Evolutionary conservation across 1,139 yeast genomes (phyloP), one percentile per base, ranked within the genome.

Genomic region (Suhomyces yuchorum): DNA sequence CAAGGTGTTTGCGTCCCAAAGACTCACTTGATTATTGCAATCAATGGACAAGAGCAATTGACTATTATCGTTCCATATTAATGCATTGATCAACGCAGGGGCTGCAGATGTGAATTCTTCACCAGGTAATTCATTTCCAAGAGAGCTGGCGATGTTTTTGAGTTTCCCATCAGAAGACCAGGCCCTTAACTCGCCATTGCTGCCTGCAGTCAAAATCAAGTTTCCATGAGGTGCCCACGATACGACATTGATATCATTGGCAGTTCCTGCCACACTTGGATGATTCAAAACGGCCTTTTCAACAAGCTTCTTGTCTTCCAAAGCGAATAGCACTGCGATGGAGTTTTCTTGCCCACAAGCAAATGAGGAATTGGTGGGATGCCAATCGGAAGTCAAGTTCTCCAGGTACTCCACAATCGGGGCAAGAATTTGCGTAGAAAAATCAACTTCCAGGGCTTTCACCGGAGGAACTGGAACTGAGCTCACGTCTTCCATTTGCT

Each of bases 121-220:
- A 24, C 32, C 20, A 8, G 30, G 26, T 14, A 39, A n/a, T 9
- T 52, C 53, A 23, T 54, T 57, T 28, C 43, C 46, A 8, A 51
- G 48, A 0, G 58, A 51, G 42, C 61, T 65, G 19, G 72, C 77
- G 1, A 86, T 80, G 55, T 84, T 85, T 51, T 81, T 73, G 43
- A 89, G 71, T 38, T 75, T 75, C 0, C 92, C 93, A 46, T 81
- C 84, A 0, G 80, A 76, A 17, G 81, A 75, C 93, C 93, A 87
- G 12, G 85, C 71, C 48, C 90, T 67, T 12, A 87, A 59, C 56
- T 85, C 92, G 15, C 93, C 92, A 54, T 73, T 73, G 42, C 76
- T 78, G 2, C 81, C 78, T 1, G 82, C 83, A 0, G 90, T 84
- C 9, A 83, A 67, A 3, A 86, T 63, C 12, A 73, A 57, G 46